Percentiles rank a stretch among this genome's conserved stretches.
phyloP scores from a whole-genome alignment of 805 yeast genomes.

The Saccharomycopsis fibuligera region DNA sequence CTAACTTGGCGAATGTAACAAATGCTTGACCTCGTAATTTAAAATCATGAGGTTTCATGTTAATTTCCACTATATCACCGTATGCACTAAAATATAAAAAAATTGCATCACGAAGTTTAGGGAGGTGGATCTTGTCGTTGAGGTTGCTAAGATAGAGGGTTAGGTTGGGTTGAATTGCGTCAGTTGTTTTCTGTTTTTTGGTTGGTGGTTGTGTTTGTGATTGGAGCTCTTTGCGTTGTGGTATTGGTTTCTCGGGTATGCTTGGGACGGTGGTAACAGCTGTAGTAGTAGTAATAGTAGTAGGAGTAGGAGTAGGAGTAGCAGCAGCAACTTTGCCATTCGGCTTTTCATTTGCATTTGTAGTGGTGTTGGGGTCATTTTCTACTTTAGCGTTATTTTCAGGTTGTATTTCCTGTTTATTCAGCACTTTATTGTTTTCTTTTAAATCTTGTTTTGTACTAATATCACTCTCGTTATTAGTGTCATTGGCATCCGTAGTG shows the following conservation, averaged over 20 bases:
- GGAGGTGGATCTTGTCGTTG: slow-evolving; percentile 46
- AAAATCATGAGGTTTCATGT: slow-evolving; percentile 31
- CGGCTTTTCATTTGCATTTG: background rate
- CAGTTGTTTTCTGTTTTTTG: slow-evolving; percentile 1
- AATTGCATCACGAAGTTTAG: slow-evolving; percentile 43
- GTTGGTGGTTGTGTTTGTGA: background rate
- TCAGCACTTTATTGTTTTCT: background rate
- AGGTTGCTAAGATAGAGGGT: slow-evolving; percentile 57
- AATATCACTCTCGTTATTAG: background rate
- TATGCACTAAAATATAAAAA: slow-evolving; percentile 54
- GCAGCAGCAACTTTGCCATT: background rate
- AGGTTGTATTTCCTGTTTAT: background rate
- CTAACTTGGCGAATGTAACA: slow-evolving; percentile 41
- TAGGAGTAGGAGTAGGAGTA: background rate
- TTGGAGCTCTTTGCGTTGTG: background rate
- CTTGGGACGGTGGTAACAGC: background rate
- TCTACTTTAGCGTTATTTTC: background rate
- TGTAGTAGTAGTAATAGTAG: background rate
- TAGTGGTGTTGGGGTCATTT: background rate
- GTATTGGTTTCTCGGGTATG: background rate
- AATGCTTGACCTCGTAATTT: slow-evolving; percentile 64
- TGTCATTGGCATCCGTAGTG: background rate
- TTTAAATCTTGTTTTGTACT: background rate
- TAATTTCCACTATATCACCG: slow-evolving; percentile 58
- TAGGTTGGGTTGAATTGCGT: slow-evolving; percentile 27